These are phyloP conservation scores for Citrus trifoliata DNA, from an alignment of 345 rosid genomes.

Conservation along the genomic window DNA sequence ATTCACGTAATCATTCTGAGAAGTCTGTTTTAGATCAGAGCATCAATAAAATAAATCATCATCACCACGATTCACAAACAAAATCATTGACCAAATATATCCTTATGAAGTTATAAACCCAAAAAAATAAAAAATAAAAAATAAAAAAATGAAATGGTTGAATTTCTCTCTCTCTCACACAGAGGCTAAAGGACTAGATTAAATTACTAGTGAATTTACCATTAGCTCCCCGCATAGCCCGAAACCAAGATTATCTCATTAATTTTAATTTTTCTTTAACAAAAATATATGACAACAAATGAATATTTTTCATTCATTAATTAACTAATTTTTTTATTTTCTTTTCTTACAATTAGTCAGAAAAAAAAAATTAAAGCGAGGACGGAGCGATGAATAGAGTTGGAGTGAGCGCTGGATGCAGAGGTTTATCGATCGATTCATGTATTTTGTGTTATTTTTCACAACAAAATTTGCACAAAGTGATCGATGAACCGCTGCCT, in stretches of 20 bases:
- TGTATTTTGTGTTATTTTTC: slow-evolving; percentile 37
- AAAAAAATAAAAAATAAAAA: no score
- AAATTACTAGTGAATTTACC: neutral
- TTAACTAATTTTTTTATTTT: neutral
- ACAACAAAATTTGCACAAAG: slow-evolving; percentile 54
- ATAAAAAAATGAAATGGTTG: neutral
- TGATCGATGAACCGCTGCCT: slow-evolving; percentile 99
- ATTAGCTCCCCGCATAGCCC: no score
- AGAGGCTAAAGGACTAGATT: neutral
- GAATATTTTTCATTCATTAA: no score
- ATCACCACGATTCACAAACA: neutral
- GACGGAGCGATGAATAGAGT: neutral
- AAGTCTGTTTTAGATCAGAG: neutral
- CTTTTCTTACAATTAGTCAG: neutral
- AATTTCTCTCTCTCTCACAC: neutral
- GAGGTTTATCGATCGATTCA: slow-evolving; percentile 99
- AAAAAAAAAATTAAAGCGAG: neutral
- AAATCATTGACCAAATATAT: neutral
- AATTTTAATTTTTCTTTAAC: no score
- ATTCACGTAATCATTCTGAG: neutral
- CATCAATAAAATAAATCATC: neutral
- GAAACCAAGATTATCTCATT: no score
- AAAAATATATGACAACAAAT: neutral
- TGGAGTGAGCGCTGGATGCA: slow-evolving; percentile 85
- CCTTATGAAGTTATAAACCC: neutral